Conservation (phyloP, 805 yeast species). For the Pichia rugopelliculosa region DNA sequence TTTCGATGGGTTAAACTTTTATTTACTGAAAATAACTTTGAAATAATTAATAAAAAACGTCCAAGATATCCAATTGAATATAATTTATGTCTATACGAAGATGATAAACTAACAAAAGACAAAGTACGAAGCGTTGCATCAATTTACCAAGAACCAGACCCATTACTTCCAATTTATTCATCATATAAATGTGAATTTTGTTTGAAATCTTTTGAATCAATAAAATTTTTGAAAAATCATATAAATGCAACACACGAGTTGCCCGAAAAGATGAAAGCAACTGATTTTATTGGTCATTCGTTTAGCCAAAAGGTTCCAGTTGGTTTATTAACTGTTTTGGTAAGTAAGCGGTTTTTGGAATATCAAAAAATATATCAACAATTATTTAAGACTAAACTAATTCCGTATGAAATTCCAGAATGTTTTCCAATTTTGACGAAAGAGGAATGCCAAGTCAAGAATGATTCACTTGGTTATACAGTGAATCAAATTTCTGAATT, state of each 20-base stretch:
- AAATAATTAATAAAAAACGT: neutral
- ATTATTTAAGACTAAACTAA: neutral
- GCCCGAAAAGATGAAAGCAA: neutral
- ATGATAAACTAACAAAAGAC: neutral
- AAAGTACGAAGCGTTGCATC: neutral
- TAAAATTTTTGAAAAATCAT: neutral
- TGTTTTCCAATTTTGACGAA: neutral
- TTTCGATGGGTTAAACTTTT: constrained; percentile 2
- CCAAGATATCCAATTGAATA: constrained; percentile 1
- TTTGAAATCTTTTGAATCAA: neutral
- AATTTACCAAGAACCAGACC: constrained; percentile 8
- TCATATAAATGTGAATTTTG: constrained; percentile 11
- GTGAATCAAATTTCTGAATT: neutral
- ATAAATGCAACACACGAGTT: neutral
- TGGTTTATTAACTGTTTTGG: constrained; percentile 1
- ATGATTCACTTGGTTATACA: neutral
- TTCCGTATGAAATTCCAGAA: constrained; percentile 1
- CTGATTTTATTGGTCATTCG: neutral
- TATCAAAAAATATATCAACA: neutral
- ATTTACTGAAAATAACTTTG: constrained; percentile 4
- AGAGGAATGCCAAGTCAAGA: neutral
- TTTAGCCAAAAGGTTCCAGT: neutral
- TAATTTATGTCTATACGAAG: neutral
- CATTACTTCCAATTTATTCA: constrained; percentile 1
- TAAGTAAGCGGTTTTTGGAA: constrained; percentile 1